These are phyloP conservation scores for Cnidoscolus chayamansa DNA, from an alignment of 441 rosid species.

Conservation along the genomic window DNA sequence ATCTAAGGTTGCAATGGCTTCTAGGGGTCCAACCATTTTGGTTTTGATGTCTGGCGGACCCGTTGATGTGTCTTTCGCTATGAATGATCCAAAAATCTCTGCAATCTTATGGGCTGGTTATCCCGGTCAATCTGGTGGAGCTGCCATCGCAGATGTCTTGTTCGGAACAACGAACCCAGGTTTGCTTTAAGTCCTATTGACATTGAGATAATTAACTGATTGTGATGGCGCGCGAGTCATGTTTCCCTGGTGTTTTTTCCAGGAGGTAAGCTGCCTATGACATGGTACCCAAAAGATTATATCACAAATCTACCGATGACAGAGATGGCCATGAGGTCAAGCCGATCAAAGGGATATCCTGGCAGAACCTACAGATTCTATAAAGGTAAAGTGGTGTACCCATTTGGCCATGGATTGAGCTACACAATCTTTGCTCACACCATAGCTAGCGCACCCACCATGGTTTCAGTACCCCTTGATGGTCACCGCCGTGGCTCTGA, in stretches of 20 bases:
- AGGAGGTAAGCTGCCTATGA: constrained; percentile 91
- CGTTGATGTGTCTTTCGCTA: constrained; percentile 63
- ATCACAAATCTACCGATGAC: constrained; percentile 72
- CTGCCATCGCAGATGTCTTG: constrained; percentile 74
- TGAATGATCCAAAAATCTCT: constrained; percentile 43
- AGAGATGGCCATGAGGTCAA: constrained; percentile 73
- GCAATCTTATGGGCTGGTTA: constrained; percentile 92
- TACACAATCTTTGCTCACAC: constrained; percentile 63
- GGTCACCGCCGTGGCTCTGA: constrained; percentile 38
- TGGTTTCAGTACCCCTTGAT: constrained; percentile 42
- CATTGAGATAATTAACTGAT: no score
- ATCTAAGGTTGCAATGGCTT: constrained; percentile 48
- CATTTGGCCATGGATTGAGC: constrained; percentile 83
- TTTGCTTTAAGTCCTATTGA: constrained; percentile 9
- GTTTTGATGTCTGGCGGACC: constrained; percentile 95
- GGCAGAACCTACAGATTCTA: constrained; percentile 91
- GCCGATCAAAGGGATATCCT: constrained; percentile 47
- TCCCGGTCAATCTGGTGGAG: constrained; percentile 93
- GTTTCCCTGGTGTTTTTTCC: background rate
- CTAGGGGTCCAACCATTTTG: constrained; percentile 56
- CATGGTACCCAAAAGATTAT: constrained; percentile 94
- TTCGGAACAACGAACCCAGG: constrained; percentile 72
- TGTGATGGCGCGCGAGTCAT: no score
- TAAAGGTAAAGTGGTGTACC: constrained; percentile 71
- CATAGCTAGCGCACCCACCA: constrained; percentile 54